Base-by-base conservation (phyloP, 176 grass and related monocot genomes). In the Typha latifolia region DNA sequence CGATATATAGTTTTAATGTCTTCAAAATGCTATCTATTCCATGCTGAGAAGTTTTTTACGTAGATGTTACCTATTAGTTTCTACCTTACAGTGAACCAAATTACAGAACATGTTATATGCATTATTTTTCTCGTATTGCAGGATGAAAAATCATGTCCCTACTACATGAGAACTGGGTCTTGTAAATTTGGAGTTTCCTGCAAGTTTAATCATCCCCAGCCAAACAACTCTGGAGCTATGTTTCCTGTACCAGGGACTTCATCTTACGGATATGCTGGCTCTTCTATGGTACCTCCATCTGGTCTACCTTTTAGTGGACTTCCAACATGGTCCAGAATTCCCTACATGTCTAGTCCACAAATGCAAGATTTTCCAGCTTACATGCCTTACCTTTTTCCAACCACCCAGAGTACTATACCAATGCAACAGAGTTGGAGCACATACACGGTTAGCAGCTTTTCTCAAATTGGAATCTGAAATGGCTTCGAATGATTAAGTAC, bases 201-300 rank as follows among this genome's bases (percentile, higher is more conserved):
- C 73, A 75, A 75, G 50, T 75, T 75, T 29, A 67, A 75, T 75
- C 73, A 75, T 47, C 73, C 73, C 3, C 73, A 66, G 51, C 73
- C 37, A 43, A 43, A 49, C 63, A 18, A 48, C 15, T 21, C n/a
- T 48, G 73, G 63, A 75, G 2, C 49, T 3, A 5, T 52, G 29
- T 66, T 75, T n/a, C 73, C 49, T 48, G 50, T 43, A 26, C 16
- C 32, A 12, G 73, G 63, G 56, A 23, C 50, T 49, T 75, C 63
- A 16, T 4, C 19, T 32, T 75, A 67, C 48, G 73, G 63, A 48
- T 67, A 37, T 75, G 10, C 73, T 12, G 63, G 49, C 47, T 56
- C 48, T 53, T 22, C 53, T 19, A 16, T 52, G n/a, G 62, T 62
- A 34, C 26, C 73, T 47, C 19, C 73, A 47, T 66, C 73, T 47